These are phyloP conservation scores for Pseudozyma pruni DNA, from an alignment of 1,284 basidiomycete genomes.

Conservation along the genomic window DNA sequence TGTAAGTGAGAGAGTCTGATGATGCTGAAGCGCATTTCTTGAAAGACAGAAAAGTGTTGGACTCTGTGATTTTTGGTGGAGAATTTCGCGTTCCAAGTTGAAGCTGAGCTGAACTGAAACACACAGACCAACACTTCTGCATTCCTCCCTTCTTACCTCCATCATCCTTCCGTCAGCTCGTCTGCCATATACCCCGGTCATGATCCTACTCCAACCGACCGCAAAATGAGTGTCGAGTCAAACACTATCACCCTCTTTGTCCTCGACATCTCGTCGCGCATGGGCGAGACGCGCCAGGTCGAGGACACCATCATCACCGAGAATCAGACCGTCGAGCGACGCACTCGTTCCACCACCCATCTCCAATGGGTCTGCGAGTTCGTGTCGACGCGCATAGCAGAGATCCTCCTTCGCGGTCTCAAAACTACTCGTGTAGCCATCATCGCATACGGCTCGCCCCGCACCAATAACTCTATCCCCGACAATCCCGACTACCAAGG, in stretches of 20 bases:
- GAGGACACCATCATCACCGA: slow-evolving; percentile 43
- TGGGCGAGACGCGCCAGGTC: slow-evolving; percentile 73
- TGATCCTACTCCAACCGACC: slow-evolving; percentile 1
- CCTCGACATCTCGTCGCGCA: slow-evolving; percentile 85
- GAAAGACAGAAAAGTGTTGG: slow-evolving; percentile 18
- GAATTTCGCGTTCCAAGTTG: slow-evolving; percentile 3
- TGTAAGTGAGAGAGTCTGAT: not conserved
- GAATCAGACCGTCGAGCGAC: slow-evolving; percentile 68
- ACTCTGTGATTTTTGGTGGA: slow-evolving; percentile 6
- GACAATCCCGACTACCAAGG: slow-evolving; percentile 77
- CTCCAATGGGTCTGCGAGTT: slow-evolving; percentile 85
- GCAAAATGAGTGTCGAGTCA: slow-evolving; percentile 40
- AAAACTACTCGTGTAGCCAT: slow-evolving; percentile 93
- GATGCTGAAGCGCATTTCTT: slow-evolving; percentile 6
- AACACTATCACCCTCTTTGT: slow-evolving; percentile 72
- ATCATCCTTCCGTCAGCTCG: slow-evolving; percentile 5
- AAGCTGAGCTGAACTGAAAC: not conserved
- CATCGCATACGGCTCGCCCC: slow-evolving; percentile 76
- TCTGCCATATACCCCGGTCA: slow-evolving; percentile 7
- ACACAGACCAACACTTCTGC: slow-evolving; percentile 13
- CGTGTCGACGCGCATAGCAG: slow-evolving; percentile 85
- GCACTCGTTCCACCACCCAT: slow-evolving; percentile 72
- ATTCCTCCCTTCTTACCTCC: not conserved
- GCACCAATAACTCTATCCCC: slow-evolving; percentile 76
- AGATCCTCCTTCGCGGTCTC: slow-evolving; percentile 87